phyloP scores from a whole-genome alignment of 2,329 filamentous ascomycete genomes.

The Talaromyces albobiverticillius region DNA sequence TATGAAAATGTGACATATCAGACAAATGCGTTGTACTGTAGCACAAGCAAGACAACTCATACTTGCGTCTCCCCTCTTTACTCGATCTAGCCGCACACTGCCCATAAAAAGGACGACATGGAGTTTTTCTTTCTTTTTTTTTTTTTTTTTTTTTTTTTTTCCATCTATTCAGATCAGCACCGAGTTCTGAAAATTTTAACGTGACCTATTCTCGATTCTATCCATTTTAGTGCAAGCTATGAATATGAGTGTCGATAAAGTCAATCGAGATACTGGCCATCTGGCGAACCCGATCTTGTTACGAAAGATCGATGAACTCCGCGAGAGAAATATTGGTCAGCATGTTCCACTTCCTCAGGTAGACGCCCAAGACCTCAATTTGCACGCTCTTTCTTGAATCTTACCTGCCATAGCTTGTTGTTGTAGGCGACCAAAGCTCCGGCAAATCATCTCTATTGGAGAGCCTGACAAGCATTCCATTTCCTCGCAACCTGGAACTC shows the following conservation, averaged over 20 bases:
- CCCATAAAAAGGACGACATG: not conserved
- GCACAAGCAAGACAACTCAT: slow-evolving; percentile 1
- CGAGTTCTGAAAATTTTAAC: no score
- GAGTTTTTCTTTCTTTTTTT: no score
- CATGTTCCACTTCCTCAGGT: slow-evolving; percentile 9
- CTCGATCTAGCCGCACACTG: not conserved
- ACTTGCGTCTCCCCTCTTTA: not conserved
- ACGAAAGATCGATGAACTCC: slow-evolving; percentile 1
- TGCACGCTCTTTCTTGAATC: not conserved
- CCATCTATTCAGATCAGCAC: no score
- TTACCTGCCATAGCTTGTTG: slow-evolving; percentile 71
- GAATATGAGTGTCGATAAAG: not conserved
- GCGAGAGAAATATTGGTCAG: slow-evolving; percentile 5
- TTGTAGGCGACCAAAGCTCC: slow-evolving; percentile 97
- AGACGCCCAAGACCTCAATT: not conserved
- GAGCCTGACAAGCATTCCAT: slow-evolving; percentile 54
- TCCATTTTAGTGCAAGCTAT: not conserved
- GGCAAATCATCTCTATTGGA: slow-evolving; percentile 98
- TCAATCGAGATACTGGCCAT: not conserved
- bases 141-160: no score
- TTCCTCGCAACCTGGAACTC: slow-evolving; percentile 37
- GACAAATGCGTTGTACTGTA: not conserved
- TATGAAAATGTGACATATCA: not conserved
- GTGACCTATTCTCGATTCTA: not conserved
- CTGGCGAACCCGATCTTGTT: not conserved